These are phyloP conservation scores for Trichoderma guizhouense DNA, from an alignment of 2,329 filamentous ascomycete species.

Conservation along the genomic window DNA sequence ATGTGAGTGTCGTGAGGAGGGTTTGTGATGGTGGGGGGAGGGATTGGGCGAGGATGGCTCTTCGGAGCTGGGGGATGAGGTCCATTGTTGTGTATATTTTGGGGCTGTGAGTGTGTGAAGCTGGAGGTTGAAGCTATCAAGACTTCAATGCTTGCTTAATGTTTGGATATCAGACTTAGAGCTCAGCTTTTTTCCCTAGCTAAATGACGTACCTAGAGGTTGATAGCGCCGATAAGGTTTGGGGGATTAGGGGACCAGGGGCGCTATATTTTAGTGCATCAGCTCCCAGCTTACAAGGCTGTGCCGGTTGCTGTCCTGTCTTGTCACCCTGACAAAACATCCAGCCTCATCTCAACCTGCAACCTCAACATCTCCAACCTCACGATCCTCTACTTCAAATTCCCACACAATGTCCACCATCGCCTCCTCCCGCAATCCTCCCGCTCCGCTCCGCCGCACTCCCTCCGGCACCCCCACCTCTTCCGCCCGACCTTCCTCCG, in stretches of 20 bases:
- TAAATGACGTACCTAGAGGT: conserved; percentile 4
- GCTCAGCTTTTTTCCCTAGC: neutral
- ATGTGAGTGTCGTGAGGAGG: conserved; percentile 63
- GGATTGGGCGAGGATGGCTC: conserved; percentile 50
- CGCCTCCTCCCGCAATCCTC: conserved; percentile 57
- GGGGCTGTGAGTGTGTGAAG: neutral
- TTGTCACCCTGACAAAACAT: neutral
- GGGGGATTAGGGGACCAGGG: conserved; percentile 2
- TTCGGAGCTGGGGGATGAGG: conserved; percentile 29
- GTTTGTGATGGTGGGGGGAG: conserved; percentile 49
- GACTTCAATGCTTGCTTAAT: neutral
- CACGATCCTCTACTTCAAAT: conserved; percentile 39
- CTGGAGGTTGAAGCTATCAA: neutral
- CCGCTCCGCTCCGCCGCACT: conserved; percentile 57
- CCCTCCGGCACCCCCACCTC: conserved; percentile 63
- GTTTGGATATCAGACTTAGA: neutral
- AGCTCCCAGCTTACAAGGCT: neutral
- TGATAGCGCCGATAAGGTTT: neutral
- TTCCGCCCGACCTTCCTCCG: conserved; percentile 72
- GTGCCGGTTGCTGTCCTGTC: neutral
- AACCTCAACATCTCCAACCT: neutral
- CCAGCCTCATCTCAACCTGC: neutral
- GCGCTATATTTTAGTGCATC: conserved; percentile 22
- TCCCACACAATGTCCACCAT: conserved; percentile 57
- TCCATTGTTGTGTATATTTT: conserved; percentile 22